phyloP scores from a whole-genome alignment of 225 moss, liverwort and hornwort genomes.

The Polytrichum formosum region DNA sequence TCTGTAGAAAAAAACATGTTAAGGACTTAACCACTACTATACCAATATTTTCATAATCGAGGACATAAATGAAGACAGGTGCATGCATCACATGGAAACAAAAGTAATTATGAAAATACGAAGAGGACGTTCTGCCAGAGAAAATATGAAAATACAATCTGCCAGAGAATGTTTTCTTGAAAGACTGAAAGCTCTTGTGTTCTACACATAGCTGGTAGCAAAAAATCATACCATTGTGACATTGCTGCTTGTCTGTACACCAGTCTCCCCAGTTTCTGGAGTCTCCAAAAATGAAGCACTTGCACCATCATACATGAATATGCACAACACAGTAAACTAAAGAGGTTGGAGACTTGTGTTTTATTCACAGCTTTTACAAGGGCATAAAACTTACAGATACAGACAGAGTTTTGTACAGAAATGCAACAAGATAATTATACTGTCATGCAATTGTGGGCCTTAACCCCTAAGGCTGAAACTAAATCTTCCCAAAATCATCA shows the following conservation, averaged over 20 bases:
- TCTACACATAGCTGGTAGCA: not conserved
- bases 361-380: not conserved
- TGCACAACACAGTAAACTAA: slow-evolving; percentile 11
- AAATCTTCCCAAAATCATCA: too few relatives aligned
- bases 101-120: too few relatives aligned
- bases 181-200: not conserved
- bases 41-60: too few relatives aligned
- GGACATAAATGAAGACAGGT: too few relatives aligned
- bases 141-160: too few relatives aligned
- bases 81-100: too few relatives aligned
- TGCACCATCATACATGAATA: slow-evolving; percentile 51
- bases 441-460: too few relatives aligned
- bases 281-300: slow-evolving; percentile 44
- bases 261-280: slow-evolving; percentile 37
- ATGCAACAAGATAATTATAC: not conserved
- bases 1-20: too few relatives aligned
- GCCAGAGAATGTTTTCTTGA: not conserved
- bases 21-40: too few relatives aligned
- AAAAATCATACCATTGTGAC: slow-evolving; percentile 20
- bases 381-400: too few relatives aligned
- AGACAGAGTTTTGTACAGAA: not conserved
- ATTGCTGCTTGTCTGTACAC: slow-evolving; percentile 20
- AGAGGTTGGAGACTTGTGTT: not conserved
- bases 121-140: too few relatives aligned
- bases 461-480: too few relatives aligned